Base-by-base conservation (phyloP, 768 basidiomycete species). In the Hortiboletus campestris region DNA sequence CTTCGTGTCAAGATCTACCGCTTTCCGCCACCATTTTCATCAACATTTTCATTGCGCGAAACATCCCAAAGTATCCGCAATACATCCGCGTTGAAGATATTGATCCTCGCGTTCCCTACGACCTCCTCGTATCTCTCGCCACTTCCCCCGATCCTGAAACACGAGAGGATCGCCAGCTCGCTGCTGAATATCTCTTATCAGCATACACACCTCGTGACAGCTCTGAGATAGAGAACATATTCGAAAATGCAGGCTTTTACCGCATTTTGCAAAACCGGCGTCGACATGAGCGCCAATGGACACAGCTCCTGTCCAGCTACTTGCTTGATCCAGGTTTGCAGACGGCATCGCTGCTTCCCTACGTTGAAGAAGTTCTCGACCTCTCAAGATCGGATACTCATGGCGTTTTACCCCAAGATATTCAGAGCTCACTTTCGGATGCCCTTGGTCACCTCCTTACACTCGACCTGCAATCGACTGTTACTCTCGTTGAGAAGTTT, bases 1-100 rank as follows among this genome's bases (percentile, higher is more conserved):
- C 88, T 7, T 76, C 83, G 6, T 67, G 75, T 49, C 74, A 73
- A 22, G 76, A 78, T 46, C 72, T 94, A 28, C 73, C 83, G 0
- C 71, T 81, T 29, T 71, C 79, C 39, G 93, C 91, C 67, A 74
- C 76, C 55, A 94, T 91, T 4, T 91, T 99, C 70, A 80, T 96
- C 47, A 85, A 95, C 66, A 98, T 99, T 57, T 99, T 99, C 72
- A 81, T 98, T 53, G 92, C 97, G 4, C 88, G 95, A 55, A 99
- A 98, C 70, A 84, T 97, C 12, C 93, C 97, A 0, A 98, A 98
- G 74, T 99, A 98, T 73, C 85, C 89, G 2, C 94, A 97, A 72
- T 92, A 86, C 70, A 79, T 94, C 46, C 58, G 13, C 0, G 49
- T 60, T 34, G 46, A 60, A 40, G 63, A 57, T 46, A 76, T 94